phyloP scores from a whole-genome alignment of 495 filamentous ascomycete genomes.

The Lasiosphaeria hispida region DNA sequence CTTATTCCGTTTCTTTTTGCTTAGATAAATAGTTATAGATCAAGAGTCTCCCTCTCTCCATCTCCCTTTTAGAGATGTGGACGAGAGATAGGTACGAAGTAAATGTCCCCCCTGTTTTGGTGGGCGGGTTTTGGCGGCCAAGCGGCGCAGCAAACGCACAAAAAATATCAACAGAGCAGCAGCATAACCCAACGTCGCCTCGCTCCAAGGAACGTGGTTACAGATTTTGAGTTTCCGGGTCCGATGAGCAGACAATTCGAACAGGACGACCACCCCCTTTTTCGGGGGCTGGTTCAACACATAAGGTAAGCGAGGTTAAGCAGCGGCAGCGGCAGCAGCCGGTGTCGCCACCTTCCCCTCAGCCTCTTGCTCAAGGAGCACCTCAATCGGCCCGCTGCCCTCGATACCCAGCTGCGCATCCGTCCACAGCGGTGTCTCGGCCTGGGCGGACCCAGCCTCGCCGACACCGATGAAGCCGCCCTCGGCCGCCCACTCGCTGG shows the following conservation, averaged over 20 bases:
- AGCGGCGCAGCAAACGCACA: neutral
- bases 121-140: neutral
- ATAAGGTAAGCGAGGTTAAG: neutral
- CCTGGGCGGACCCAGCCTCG: conserved; percentile 55
- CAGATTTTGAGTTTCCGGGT: neutral
- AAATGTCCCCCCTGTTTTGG: neutral
- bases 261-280: conserved; percentile 15
- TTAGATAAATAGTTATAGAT: neutral
- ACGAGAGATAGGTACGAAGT: neutral
- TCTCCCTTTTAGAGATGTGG: too few species aligned
- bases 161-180: neutral
- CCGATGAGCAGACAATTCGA: too few species aligned
- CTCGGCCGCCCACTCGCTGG: conserved; percentile 83
- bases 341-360: conserved; percentile 12
- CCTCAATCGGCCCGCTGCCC: conserved; percentile 30
- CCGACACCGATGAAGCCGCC: conserved; percentile 95
- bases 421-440: conserved; percentile 71
- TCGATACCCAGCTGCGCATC: conserved; percentile 77
- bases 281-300: neutral
- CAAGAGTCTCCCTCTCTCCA: neutral
- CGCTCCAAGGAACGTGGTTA: conserved; percentile 10
- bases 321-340: conserved; percentile 21
- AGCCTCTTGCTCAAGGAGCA: conserved; percentile 24
- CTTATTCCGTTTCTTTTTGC: neutral
- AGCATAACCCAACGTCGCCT: neutral